phyloP scores from a whole-genome alignment of 2,329 filamentous ascomycete genomes.

The Diaporthe longicolla region DNA sequence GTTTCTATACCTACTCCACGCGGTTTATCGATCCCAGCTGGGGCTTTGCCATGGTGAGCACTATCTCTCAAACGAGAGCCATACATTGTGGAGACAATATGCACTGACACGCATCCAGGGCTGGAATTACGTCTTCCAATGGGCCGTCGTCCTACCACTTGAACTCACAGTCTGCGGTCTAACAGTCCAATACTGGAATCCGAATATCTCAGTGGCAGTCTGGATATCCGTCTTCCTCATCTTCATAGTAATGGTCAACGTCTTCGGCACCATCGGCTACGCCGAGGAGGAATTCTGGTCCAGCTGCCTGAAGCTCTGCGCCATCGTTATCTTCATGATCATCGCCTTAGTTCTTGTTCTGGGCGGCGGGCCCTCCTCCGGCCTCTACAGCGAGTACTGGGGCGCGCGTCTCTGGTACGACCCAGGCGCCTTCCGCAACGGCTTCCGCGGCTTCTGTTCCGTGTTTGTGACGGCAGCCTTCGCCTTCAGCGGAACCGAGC shows the following conservation, averaged over 20 bases:
- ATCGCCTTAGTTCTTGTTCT: constrained; percentile 70
- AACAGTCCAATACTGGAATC: constrained; percentile 65
- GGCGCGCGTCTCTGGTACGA: constrained; percentile 66
- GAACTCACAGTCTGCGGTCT: constrained; percentile 64
- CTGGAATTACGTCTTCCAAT: constrained; percentile 63
- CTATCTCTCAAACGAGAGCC: not conserved
- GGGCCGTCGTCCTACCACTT: constrained; percentile 62
- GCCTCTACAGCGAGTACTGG: constrained; percentile 61
- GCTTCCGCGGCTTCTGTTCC: constrained; percentile 81
- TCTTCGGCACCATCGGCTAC: constrained; percentile 70
- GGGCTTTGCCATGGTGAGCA: constrained; percentile 66
- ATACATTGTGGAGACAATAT: not conserved
- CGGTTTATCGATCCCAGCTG: constrained; percentile 71
- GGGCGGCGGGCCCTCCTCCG: constrained; percentile 70
- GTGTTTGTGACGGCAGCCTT: constrained; percentile 83
- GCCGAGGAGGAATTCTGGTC: constrained; percentile 74
- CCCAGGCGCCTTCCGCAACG: constrained; percentile 74
- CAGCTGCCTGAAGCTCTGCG: constrained; percentile 68
- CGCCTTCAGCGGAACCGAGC: constrained; percentile 79
- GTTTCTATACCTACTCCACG: constrained; percentile 70
- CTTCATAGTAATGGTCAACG: constrained; percentile 66
- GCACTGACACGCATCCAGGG: constrained; percentile 43
- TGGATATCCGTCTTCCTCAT: constrained; percentile 71
- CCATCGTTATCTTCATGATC: constrained; percentile 75
- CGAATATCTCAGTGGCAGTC: constrained; percentile 60